A percentile compares a stretch with the other conserved stretches of the same genome.
Evolutionary conservation across 176 grass and related monocot genomes (phyloP).

Genomic region (Phragmites australis): DNA sequence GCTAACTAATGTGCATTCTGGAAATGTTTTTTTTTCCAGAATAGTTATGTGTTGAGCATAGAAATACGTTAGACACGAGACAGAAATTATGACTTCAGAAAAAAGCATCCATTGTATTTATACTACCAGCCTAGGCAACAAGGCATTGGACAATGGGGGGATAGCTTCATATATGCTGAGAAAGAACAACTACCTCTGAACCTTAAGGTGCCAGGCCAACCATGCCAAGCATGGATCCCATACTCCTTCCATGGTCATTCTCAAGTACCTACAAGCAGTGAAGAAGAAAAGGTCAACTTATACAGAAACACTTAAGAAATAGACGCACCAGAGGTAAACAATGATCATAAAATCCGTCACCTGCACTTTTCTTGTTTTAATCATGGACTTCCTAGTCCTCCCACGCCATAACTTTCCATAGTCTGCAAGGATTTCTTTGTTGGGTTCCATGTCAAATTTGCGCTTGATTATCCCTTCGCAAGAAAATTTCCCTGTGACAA

Average conservation of each 20-base stretch:
- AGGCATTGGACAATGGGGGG: too few relatives aligned
- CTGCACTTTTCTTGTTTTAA: constrained; percentile 72
- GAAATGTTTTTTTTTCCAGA: background rate
- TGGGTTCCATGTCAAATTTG: constrained; percentile 88
- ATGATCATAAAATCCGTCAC: constrained; percentile 31
- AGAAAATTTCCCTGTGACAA: constrained; percentile 58
- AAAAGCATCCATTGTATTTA: background rate
- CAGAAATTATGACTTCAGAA: background rate
- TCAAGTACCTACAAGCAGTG: constrained; percentile 50
- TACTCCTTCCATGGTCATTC: constrained; percentile 64
- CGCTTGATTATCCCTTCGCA: constrained; percentile 69
- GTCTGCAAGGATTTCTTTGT: constrained; percentile 73
- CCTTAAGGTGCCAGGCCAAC: constrained; percentile 52
- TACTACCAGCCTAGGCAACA: background rate
- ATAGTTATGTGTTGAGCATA: too few relatives aligned
- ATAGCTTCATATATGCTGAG: too few relatives aligned
- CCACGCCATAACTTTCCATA: constrained; percentile 82
- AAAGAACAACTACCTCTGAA: too few relatives aligned
- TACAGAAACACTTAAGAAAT: background rate
- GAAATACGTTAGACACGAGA: too few relatives aligned
- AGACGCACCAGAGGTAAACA: background rate
- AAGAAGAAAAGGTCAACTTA: background rate
- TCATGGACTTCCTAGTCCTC: constrained; percentile 68
- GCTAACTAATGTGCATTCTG: background rate
- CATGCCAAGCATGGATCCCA: constrained; percentile 75